Base-by-base conservation (phyloP, 768 basidiomycete species). In the Suillus cothurnatus region DNA sequence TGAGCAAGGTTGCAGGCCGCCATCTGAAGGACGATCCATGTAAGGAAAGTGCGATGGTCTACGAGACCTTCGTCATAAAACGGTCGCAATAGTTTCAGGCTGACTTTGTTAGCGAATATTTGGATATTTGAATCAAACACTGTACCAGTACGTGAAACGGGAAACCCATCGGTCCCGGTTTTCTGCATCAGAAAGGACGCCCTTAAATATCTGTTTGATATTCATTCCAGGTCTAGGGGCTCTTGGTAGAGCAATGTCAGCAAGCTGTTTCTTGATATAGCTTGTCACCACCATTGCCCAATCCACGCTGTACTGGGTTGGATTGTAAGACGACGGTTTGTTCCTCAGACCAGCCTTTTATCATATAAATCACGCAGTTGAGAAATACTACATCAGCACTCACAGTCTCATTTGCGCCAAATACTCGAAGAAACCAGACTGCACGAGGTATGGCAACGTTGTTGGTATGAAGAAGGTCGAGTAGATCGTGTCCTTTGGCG, bases 381-480 rank as follows among this genome's bases (percentile, higher is more conserved):
- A 53, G 59, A 11, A 2, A 66, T 1, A 28, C 62, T 52, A 38
- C 53, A 65, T n/a, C 41, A 26, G 28, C 9, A 66, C 79, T 55
- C 72, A 93, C 92, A 58, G 91, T 92, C 77, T 95, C 94, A 69
- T 94, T 94, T 23, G 90, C 92, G 31, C 94, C 94, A 70, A 94
- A 87, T 4, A 94, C 92, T 23, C 93, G 85, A 32, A 95, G 80
- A 72, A 94, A 92, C 94, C 94, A 95, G 8, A 94, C 87, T 4
- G 94, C 94, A 53, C 94, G 84, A 2, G 90, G 83, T 39, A 93
- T 90, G 7, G 89, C 90, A 32, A 95, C 90, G 64, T 88, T 85
- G 62, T 93, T 88, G 7, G 82, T 81, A 62, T 94, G 91, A 36
- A 95, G 77, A 50, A 94, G 79, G 66, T 95, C 93, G 60, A 95